Evolutionary conservation across 139 green algal genomes (phyloP).

Genomic region (Pleodorina starrii): DNA sequence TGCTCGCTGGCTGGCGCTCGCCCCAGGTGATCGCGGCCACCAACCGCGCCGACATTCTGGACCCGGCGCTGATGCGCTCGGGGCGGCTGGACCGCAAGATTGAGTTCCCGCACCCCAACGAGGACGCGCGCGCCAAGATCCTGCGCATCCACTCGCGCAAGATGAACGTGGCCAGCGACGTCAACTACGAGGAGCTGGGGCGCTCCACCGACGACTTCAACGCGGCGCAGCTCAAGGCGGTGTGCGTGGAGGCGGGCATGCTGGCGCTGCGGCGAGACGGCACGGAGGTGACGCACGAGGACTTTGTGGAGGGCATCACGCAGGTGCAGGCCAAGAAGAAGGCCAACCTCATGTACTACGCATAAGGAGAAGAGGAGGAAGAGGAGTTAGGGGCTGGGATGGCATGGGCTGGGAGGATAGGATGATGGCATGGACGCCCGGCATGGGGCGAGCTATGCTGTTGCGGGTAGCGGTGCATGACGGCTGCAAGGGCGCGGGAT

Average conservation of each 20-base stretch:
- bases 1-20: too few species aligned
- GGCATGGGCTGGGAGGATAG: too few species aligned
- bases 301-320: slow-evolving; percentile 99
- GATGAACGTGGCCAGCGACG: slow-evolving; percentile 84
- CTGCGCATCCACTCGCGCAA: slow-evolving; percentile 86
- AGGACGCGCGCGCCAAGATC: slow-evolving; percentile 98
- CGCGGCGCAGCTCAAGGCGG: slow-evolving; percentile 86
- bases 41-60: slow-evolving; percentile 98
- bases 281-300: slow-evolving; percentile 96
- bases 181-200: slow-evolving; percentile 99
- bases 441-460: too few species aligned
- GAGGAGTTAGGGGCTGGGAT: too few species aligned
- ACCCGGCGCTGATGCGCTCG: slow-evolving; percentile 97
- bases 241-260: slow-evolving; percentile 99
- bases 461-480: too few species aligned
- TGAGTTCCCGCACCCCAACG: slow-evolving; percentile 98
- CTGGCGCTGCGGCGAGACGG: slow-evolving; percentile 95
- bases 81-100: slow-evolving; percentile 98
- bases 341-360: slow-evolving; percentile 96
- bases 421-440: too few species aligned
- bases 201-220: slow-evolving; percentile 99
- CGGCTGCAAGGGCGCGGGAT: too few species aligned
- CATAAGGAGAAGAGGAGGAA: slow-evolving; percentile 62
- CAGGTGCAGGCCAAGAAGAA: slow-evolving; percentile 99
- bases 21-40: slow-evolving; percentile 99